Base-by-base conservation (phyloP, 306 rosid species). In the Glycyrrhiza uralensis region DNA sequence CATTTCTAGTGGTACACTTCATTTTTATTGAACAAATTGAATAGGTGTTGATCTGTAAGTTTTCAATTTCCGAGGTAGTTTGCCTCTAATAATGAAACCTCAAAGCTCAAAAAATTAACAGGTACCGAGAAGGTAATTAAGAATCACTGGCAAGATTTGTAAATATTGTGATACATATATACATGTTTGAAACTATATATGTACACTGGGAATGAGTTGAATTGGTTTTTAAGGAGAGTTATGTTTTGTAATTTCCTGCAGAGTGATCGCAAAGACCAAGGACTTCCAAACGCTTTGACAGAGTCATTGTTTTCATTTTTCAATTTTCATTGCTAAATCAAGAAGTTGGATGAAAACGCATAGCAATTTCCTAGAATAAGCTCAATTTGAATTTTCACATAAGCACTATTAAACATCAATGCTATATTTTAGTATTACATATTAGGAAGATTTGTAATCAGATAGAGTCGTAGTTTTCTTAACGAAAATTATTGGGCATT, bases 281-380 rank as follows among this genome's bases (percentile, higher is more conserved):
- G 49, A 58, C 17, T 46, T 44, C 17, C 45, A 18, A 45, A 59
- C 10, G n/a, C 24, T 4, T 26, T 18, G 68, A 71, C 58, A 2
- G 20, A 7, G 49, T 72, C 77, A 29, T 0, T 29, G 14, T 29
- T 56, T 17, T 19, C 46, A 24, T 29, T n/a, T n/a, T n/a, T n/a
- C n/a, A n/a, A n/a, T 71, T 26, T 17, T 12, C 29, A 0, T 13
- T 18, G 39, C 26, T 17, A 70, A 56, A 71, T 13, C 12, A 19
- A 36, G 5, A 55, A 51, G 11, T 32, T 24, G 15, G 18, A 54
- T 39, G 19, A 41, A 41, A 59, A 57, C 10, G 2, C 36, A 19
- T 3, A 1, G 72, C 50, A 74, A 51, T 62, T 74, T 62, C 79
- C 12, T 12, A 14, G 30, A 74, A 38, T 38, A 10, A 49, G 44